Conservation (phyloP, 148 eudicot genomes). For the Linanthus parryae region DNA sequence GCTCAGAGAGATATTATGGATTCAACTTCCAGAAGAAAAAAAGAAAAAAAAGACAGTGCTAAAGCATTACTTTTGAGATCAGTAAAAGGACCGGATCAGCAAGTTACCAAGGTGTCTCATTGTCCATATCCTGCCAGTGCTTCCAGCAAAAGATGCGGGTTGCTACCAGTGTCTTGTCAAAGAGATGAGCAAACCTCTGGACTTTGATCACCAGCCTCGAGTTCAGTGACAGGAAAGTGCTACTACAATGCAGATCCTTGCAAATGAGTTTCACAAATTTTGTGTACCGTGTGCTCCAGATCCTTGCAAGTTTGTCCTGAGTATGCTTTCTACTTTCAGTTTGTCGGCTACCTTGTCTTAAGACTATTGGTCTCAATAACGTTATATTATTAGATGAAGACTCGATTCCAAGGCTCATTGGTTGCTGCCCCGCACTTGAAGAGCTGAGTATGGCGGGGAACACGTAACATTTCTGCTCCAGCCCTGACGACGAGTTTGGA, state of each 20-base stretch:
- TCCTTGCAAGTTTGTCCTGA: not conserved
- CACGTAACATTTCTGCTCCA: not conserved
- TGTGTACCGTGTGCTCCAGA: not conserved
- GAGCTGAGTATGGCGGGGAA: not conserved
- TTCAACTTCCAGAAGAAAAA: too few relatives aligned
- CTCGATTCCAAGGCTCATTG: not conserved
- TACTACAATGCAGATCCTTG: not conserved
- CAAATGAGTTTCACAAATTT: not conserved
- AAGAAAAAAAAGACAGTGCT: too few relatives aligned
- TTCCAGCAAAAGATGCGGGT: constrained; percentile 1
- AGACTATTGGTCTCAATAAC: not conserved
- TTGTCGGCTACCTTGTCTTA: not conserved
- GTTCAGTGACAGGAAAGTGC: not conserved
- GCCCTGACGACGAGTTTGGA: not conserved
- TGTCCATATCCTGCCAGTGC: not conserved
- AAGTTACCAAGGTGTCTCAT: not conserved
- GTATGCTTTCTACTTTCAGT: not conserved
- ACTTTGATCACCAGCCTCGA: not conserved
- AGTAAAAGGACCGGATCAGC: constrained; percentile 3
- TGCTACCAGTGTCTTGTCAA: not conserved
- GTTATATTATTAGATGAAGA: not conserved
- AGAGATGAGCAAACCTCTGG: not conserved
- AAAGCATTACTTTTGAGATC: too few relatives aligned
- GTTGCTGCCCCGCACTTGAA: not conserved
- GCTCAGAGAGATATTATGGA: too few relatives aligned